Evolutionary conservation across 345 rosid genomes (phyloP).

Genomic region (Arabis hirsuta): DNA sequence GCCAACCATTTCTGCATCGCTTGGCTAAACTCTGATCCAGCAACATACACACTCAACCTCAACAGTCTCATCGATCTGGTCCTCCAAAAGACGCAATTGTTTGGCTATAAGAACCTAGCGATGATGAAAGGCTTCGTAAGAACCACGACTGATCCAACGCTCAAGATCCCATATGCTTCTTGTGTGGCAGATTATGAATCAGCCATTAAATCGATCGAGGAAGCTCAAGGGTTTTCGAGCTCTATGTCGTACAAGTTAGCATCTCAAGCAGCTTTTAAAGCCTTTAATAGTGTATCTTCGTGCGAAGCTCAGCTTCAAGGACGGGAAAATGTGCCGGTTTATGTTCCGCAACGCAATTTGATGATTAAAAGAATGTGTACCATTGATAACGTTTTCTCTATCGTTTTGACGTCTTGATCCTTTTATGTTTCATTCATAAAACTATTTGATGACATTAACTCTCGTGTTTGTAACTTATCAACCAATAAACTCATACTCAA

Average conservation of each 20-base stretch:
- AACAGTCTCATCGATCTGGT: conserved; percentile 27
- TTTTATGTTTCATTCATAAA: background rate
- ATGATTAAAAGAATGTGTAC: conserved; percentile 27
- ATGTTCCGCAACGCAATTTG: conserved; percentile 10
- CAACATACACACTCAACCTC: conserved; percentile 14
- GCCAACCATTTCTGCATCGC: conserved; percentile 21
- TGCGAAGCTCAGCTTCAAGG: conserved; percentile 24
- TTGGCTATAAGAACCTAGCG: conserved; percentile 21
- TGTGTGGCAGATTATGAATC: conserved; percentile 25
- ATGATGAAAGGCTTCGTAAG: conserved; percentile 25
- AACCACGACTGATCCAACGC: conserved; percentile 32
- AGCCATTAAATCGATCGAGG: conserved; percentile 12
- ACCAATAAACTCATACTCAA: background rate
- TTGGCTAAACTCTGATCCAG: conserved; percentile 32
- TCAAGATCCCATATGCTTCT: conserved; percentile 3
- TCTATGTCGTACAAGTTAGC: conserved; percentile 1
- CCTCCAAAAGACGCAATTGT: conserved; percentile 3
- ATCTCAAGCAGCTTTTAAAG: conserved; percentile 16
- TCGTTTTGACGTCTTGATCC: conserved; percentile 21
- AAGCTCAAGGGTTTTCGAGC: conserved; percentile 5
- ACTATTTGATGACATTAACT: background rate
- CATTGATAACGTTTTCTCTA: conserved; percentile 27
- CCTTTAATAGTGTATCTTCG: conserved; percentile 15
- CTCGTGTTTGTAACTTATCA: background rate
- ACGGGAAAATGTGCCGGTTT: conserved; percentile 10